Evolutionary conservation across 441 rosid species (phyloP).

Genomic region (Erodium trifolium): DNA sequence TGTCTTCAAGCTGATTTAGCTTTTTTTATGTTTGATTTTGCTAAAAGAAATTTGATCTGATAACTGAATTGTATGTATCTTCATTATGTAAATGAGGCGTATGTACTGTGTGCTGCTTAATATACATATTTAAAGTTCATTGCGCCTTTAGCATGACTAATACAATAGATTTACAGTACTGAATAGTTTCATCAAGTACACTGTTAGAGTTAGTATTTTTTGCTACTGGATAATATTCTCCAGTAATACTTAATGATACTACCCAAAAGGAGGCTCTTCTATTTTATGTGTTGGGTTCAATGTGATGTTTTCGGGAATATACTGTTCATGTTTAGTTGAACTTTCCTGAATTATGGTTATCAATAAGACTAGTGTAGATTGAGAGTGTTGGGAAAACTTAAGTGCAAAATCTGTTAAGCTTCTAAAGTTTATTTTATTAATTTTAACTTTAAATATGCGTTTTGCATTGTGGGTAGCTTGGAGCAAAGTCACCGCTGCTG

Average conservation of each 20-base stretch:
- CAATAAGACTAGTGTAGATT: background rate
- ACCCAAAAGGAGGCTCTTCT: background rate
- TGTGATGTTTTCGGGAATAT: background rate
- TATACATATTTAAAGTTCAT: background rate
- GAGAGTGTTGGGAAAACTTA: slow-evolving; percentile 13
- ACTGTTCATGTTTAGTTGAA: slow-evolving; percentile 6
- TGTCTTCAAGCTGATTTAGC: slow-evolving; percentile 14
- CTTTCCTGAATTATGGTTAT: background rate
- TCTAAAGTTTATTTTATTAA: slow-evolving; percentile 4
- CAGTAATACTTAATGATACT: background rate
- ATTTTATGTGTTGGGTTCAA: background rate
- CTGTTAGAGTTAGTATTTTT: background rate
- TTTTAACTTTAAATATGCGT: background rate
- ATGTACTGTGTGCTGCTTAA: background rate
- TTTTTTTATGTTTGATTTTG: background rate
- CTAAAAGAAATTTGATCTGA: background rate
- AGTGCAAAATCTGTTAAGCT: slow-evolving; percentile 8
- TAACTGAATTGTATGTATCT: background rate
- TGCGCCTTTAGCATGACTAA: background rate
- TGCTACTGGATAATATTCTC: background rate
- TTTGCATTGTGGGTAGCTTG: slow-evolving; percentile 45
- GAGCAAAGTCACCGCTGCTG: slow-evolving; percentile 78
- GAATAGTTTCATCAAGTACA: background rate
- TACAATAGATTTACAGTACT: background rate
- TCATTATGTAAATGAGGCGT: background rate